Conservation (phyloP, 2,329 filamentous ascomycete genomes). For the Aspergillus neotritici region DNA sequence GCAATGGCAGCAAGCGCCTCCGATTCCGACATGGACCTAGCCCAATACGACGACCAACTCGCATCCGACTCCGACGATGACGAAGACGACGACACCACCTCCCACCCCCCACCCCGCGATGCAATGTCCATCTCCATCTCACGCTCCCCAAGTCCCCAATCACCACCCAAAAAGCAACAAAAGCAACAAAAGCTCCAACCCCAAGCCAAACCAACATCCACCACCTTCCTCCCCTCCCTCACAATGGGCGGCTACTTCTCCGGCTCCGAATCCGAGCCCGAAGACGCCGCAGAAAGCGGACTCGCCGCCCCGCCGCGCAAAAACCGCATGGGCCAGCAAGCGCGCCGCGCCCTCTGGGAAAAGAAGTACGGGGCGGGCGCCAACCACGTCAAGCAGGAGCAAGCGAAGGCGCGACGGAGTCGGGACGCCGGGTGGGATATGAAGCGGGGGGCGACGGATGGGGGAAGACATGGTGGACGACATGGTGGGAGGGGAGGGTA, state of each 20-base stretch:
- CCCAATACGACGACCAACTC: background rate
- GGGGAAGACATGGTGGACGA: constrained; percentile 20
- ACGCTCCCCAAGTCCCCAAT: constrained; percentile 23
- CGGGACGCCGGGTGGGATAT: constrained; percentile 55
- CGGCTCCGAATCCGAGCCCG: constrained; percentile 53
- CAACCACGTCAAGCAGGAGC: constrained; percentile 51
- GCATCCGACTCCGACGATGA: background rate
- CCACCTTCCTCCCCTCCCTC: constrained; percentile 57
- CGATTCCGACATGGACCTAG: constrained; percentile 3
- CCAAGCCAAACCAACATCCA: constrained; percentile 25
- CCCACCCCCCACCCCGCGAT: constrained; percentile 17
- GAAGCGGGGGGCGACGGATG: constrained; percentile 49
- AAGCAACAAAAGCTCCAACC: constrained; percentile 19
- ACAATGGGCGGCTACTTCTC: constrained; percentile 58
- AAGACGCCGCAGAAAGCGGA: constrained; percentile 37
- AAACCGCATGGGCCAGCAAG: constrained; percentile 59
- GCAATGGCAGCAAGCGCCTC: background rate
- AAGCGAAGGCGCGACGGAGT: constrained; percentile 25
- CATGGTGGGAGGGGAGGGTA: constrained; percentile 12
- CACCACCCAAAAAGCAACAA: constrained; percentile 13
- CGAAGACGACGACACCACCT: background rate
- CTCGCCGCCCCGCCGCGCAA: constrained; percentile 45
- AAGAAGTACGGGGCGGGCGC: constrained; percentile 56
- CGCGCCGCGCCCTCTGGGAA: constrained; percentile 56
- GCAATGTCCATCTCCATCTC: constrained; percentile 33